These are phyloP conservation scores for Cryptococcus jaspeensis DNA, from an alignment of 1,284 basidiomycete genomes.

Conservation along the genomic window DNA sequence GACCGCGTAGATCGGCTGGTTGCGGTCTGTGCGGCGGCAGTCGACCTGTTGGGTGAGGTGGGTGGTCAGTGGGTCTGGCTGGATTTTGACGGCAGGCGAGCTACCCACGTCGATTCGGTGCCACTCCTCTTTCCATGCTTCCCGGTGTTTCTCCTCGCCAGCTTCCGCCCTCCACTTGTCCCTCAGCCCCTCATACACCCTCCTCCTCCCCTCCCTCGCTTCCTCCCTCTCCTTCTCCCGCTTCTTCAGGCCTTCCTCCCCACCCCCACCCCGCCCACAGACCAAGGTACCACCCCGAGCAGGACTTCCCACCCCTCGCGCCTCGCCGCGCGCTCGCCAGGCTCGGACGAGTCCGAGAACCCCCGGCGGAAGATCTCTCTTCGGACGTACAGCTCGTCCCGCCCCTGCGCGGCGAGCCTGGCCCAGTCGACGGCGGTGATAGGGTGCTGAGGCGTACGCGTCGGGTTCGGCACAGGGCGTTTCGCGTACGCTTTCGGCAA, in stretches of 20 bases:
- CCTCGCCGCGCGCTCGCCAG: conserved; percentile 68
- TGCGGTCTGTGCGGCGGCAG: conserved; percentile 93
- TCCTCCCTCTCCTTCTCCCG: conserved; percentile 51
- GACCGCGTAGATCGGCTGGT: conserved; percentile 77
- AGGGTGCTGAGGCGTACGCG: conserved; percentile 46
- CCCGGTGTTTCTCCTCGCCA: conserved; percentile 32
- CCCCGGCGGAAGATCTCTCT: conserved; percentile 53
- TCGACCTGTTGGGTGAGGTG: conserved; percentile 66
- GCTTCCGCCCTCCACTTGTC: conserved; percentile 64
- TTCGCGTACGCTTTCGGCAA: conserved; percentile 51
- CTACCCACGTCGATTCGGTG: conserved; percentile 51
- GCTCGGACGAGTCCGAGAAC: conserved; percentile 68
- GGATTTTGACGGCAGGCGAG: neutral
- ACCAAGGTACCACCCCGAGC: conserved; percentile 80
- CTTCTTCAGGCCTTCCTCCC: conserved; percentile 27
- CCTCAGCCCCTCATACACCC: conserved; percentile 67
- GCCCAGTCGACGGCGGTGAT: conserved; percentile 44
- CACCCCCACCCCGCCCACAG: conserved; percentile 54
- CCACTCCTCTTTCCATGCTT: conserved; percentile 51
- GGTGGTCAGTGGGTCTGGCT: neutral
- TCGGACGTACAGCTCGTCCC: conserved; percentile 44
- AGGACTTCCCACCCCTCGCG: conserved; percentile 85
- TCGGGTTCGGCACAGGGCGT: conserved; percentile 39
- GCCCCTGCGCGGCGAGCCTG: conserved; percentile 38
- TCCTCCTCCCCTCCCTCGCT: conserved; percentile 65